Conservation (phyloP, 1,139 yeast genomes). For the Nakaseomyces nivariensis region DNA sequence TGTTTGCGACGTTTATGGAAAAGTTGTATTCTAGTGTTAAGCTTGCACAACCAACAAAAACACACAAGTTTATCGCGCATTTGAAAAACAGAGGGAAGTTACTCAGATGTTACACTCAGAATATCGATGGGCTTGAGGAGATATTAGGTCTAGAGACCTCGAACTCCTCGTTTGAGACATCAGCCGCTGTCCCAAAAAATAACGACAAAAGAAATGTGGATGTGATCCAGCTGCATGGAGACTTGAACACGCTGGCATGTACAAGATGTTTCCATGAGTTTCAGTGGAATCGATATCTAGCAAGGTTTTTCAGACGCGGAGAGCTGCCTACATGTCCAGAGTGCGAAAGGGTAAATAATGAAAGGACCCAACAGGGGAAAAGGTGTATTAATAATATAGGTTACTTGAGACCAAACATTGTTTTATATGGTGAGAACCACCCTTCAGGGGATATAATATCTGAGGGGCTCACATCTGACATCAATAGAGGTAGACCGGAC, state of each 20-base stretch:
- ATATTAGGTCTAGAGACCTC: constrained; percentile 28
- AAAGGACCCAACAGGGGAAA: constrained; percentile 49
- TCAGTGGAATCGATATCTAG: constrained; percentile 52
- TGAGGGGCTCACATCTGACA: constrained; percentile 58
- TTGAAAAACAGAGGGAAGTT: constrained; percentile 59
- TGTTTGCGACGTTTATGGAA: constrained; percentile 56
- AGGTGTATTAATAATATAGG: constrained; percentile 72
- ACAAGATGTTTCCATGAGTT: constrained; percentile 52
- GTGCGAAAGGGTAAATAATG: constrained; percentile 38
- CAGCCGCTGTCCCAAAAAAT: background rate
- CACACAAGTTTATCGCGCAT: constrained; percentile 66
- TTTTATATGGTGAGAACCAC: constrained; percentile 77
- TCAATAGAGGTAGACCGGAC: constrained; percentile 53
- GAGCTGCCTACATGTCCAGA: constrained; percentile 44
- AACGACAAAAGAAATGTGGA: constrained; percentile 44
- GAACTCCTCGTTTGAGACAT: constrained; percentile 11
- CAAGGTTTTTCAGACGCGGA: constrained; percentile 33
- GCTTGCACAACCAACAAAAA: constrained; percentile 67
- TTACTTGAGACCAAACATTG: constrained; percentile 67
- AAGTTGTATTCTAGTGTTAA: constrained; percentile 52
- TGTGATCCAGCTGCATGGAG: constrained; percentile 87
- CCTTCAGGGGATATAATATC: constrained; percentile 77
- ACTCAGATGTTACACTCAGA: constrained; percentile 75
- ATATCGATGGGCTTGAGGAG: constrained; percentile 41
- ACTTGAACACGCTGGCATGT: constrained; percentile 64